These are phyloP conservation scores for Penicillium sp. DNA, from an alignment of 2,329 filamentous ascomycete genomes.

Conservation along the genomic window DNA sequence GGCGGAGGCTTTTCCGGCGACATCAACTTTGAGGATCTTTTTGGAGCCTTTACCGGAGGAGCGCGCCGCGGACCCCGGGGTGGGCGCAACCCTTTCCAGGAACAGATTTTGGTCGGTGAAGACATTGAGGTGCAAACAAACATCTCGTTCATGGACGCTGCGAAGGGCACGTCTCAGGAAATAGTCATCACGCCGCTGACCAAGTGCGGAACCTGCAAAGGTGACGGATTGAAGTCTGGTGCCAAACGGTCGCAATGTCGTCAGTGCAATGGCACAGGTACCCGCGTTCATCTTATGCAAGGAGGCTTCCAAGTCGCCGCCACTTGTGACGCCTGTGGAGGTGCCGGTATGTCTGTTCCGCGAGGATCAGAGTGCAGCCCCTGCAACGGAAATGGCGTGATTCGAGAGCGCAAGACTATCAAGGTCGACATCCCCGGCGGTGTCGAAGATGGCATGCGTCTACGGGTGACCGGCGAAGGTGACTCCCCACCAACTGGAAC, in stretches of 20 bases:
- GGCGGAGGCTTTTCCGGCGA: conserved; percentile 70
- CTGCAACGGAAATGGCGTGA: conserved; percentile 79
- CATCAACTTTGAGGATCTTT: conserved; percentile 95
- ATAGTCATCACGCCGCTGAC: conserved; percentile 79
- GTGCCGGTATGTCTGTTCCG: conserved; percentile 72
- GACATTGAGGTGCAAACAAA: conserved; percentile 92
- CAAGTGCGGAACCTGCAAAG: conserved; percentile 76
- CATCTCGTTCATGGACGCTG: conserved; percentile 94
- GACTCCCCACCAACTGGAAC: conserved; percentile 78
- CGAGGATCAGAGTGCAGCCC: conserved; percentile 75
- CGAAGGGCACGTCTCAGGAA: conserved; percentile 85
- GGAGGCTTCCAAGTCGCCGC: conserved; percentile 95
- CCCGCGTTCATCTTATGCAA: conserved; percentile 81
- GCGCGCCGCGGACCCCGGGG: conserved; percentile 52
- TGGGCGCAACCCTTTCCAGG: conserved; percentile 69
- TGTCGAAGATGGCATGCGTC: conserved; percentile 92
- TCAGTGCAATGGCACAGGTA: conserved; percentile 80
- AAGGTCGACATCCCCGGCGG: conserved; percentile 90
- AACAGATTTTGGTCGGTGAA: conserved; percentile 83
- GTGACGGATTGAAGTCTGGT: conserved; percentile 80
- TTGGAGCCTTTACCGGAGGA: conserved; percentile 75
- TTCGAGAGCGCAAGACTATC: conserved; percentile 77
- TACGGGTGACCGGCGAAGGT: conserved; percentile 80
- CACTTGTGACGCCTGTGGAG: conserved; percentile 78
- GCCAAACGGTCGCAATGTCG: conserved; percentile 70